Conservation (phyloP, 306 rosid genomes). For the Albizia julibrissin region DNA sequence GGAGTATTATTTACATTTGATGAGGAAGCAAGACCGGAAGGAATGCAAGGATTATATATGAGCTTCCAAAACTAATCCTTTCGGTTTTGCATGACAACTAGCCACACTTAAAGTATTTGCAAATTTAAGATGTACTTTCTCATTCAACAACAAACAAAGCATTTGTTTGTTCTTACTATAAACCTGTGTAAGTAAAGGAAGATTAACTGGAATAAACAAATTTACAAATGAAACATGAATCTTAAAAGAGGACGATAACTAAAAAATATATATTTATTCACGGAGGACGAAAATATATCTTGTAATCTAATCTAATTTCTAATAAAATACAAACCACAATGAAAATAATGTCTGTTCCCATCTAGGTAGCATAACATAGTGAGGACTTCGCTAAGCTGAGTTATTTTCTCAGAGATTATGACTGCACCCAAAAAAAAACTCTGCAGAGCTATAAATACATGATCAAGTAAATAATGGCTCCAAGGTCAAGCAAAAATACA, state of each 20-base stretch:
- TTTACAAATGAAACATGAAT: too few species aligned
- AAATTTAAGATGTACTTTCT: too few species aligned
- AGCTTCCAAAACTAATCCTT: too few species aligned
- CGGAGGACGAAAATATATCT: conserved; percentile 9
- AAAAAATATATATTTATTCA: not conserved
- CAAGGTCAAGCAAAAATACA: conserved; percentile 25
- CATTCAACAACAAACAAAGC: too few species aligned
- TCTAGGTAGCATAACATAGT: conserved; percentile 33
- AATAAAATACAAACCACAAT: conserved; percentile 40
- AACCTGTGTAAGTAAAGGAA: too few species aligned
- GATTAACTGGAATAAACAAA: too few species aligned
- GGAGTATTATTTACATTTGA: too few species aligned
- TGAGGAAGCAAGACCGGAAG: too few species aligned
- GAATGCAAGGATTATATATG: too few species aligned
- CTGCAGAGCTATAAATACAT: not conserved
- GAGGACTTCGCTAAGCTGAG: conserved; percentile 34
- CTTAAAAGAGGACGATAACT: not conserved
- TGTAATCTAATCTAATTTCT: conserved; percentile 44
- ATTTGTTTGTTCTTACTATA: too few species aligned
- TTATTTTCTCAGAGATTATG: conserved; percentile 30
- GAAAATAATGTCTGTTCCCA: conserved; percentile 36
- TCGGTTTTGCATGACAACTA: too few species aligned
- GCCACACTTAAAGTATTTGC: too few species aligned
- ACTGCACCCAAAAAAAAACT: not conserved
- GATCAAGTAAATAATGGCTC: not conserved